Conservation (phyloP, 345 rosid genomes). For the Lepidium didymum region DNA sequence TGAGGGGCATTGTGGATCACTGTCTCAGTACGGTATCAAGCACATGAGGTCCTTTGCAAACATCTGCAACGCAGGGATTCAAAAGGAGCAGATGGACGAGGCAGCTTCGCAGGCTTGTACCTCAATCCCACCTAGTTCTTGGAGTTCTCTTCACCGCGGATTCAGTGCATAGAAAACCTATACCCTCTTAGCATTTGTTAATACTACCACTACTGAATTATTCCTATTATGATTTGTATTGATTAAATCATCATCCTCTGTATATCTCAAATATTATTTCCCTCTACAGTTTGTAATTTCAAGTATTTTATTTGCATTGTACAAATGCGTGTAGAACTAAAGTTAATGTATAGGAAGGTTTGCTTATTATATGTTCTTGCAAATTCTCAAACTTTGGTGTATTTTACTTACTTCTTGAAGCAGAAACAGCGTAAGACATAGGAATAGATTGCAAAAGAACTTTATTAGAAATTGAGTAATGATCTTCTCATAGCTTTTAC, state of each 20-base stretch:
- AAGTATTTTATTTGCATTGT: no score
- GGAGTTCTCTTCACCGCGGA: slow-evolving; percentile 81
- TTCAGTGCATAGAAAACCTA: slow-evolving; percentile 60
- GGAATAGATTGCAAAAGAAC: no score
- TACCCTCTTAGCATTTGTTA: not conserved
- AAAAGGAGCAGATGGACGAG: slow-evolving; percentile 58
- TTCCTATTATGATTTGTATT: not conserved
- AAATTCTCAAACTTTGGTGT: no score
- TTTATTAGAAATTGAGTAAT: not conserved
- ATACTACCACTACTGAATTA: not conserved
- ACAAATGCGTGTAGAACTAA: no score
- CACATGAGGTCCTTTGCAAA: slow-evolving; percentile 92
- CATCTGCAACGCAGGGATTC: slow-evolving; percentile 78
- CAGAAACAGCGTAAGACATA: no score
- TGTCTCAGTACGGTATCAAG: slow-evolving; percentile 93
- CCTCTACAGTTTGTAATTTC: not conserved
- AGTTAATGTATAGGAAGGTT: no score
- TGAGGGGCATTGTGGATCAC: slow-evolving; percentile 80
- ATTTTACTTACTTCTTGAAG: no score
- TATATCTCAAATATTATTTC: slow-evolving; percentile 5
- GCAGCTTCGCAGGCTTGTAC: slow-evolving; percentile 90
- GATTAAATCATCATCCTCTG: not conserved
- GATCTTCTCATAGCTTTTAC: slow-evolving; percentile 8
- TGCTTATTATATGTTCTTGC: no score
- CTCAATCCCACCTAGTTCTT: slow-evolving; percentile 52